phyloP scores from a whole-genome alignment of 495 filamentous ascomycete species.

The Schizothecium vesticola region DNA sequence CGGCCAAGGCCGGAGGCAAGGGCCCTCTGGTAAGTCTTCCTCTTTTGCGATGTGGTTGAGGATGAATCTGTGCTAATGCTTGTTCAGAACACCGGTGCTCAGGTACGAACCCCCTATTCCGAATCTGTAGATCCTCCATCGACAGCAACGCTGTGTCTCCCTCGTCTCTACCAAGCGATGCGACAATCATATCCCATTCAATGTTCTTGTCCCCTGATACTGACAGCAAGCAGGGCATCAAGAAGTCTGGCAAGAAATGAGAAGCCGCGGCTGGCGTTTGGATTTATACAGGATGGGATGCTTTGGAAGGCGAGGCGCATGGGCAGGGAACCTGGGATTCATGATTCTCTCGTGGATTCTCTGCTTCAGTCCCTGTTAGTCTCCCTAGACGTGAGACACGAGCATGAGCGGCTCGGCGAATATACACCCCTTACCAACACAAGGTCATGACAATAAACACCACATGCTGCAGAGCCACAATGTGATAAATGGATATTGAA shows the following conservation, averaged over 20 bases:
- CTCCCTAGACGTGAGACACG: neutral
- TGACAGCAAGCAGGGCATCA: conserved; percentile 54
- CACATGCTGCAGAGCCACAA: neutral
- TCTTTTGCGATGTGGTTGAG: neutral
- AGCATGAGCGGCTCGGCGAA: neutral
- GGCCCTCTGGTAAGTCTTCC: conserved; percentile 38
- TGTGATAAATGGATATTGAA: neutral
- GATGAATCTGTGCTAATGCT: conserved; percentile 15
- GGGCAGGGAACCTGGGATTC: conserved; percentile 13
- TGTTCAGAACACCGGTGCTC: conserved; percentile 58
- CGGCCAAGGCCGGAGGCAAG: conserved; percentile 56
- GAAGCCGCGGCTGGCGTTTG: conserved; percentile 5
- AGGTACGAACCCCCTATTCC: conserved; percentile 30
- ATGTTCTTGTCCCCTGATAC: neutral
- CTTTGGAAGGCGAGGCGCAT: conserved; percentile 2
- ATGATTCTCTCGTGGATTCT: neutral
- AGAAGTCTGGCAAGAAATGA: conserved; percentile 89
- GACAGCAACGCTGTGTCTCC: neutral
- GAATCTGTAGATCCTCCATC: neutral
- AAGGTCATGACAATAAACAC: neutral
- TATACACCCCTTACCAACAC: neutral
- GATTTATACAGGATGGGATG: conserved; percentile 5
- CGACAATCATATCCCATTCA: neutral
- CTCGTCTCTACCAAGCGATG: neutral
- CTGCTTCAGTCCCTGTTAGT: neutral